Base-by-base conservation (phyloP, 805 yeast species). In the Saccharomycopsis guyanensis region DNA sequence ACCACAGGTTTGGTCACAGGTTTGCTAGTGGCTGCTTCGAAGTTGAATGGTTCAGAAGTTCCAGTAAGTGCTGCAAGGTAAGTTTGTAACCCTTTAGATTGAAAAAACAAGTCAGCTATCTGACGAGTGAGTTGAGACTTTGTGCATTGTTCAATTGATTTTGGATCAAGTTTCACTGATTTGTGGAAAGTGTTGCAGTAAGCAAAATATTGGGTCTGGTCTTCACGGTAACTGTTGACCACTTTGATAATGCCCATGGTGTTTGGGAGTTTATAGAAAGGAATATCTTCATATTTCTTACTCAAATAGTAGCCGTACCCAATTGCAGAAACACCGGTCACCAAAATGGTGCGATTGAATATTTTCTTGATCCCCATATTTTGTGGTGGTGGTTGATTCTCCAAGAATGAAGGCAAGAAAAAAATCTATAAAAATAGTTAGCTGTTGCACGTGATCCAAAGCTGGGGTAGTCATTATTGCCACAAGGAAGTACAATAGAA, bases 251-350 rank as follows among this genome's bases (percentile, higher is more conserved):
- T 46, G 32, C 41, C 29, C 51, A 50, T 46, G 12, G 24, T 25
- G 19, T 20, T 34, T 32, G 53, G 53, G 15, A 50, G 33, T 22
- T 47, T 27, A 22, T 50, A 50, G 38, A 47, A 47, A 10, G 53
- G 53, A 35, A 47, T 47, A 42, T 45, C 46, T 16, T 40, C 40
- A 27, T 50, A 50, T 18, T 47, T 29, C n/a, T 43, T 41, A 34
- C 49, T 42, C 8, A 50, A 39, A 36, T 50, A 50, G 34, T 47
- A 47, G 4, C 53, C 53, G 33, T 50, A 50, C 2, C 52, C 49
- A 7, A 27, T 33, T 6, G 42, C 46, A 4, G 34, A 42, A 18
- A 29, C 7, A 8, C 42, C 45, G 6, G 37, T 12, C 19, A 33
- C 35, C 2, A 47, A 12, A 10, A 50, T 7, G 2, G 49, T 27